phyloP scores from a whole-genome alignment of 1,284 basidiomycete genomes.

The Clitocybe nebularis region DNA sequence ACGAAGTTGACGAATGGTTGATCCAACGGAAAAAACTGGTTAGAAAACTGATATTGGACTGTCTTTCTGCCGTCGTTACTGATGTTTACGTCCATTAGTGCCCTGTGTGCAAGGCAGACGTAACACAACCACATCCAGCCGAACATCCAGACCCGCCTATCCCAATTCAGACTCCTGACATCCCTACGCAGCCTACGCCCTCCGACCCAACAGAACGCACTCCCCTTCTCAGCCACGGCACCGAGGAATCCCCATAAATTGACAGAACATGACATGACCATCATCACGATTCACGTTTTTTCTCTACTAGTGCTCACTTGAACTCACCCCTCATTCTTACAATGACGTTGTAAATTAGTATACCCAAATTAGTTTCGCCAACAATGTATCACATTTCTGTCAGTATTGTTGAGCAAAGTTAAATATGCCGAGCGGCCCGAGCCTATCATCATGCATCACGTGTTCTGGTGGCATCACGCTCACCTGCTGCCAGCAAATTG shows the following conservation, averaged over 20 bases:
- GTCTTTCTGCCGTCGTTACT: conserved; percentile 10
- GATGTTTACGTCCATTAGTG: conserved; percentile 47
- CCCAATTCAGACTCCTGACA: conserved; percentile 8
- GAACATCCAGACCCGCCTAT: conserved; percentile 6
- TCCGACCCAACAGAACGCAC: conserved; percentile 34
- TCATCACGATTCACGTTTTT: conserved; percentile 15
- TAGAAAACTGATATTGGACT: conserved; percentile 26
- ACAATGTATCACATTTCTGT: no score
- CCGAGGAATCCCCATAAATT: conserved; percentile 13
- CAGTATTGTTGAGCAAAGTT: no score
- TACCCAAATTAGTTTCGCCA: neutral
- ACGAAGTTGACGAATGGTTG: conserved; percentile 88
- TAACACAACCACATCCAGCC: conserved; percentile 54
- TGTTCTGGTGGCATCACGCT: no score
- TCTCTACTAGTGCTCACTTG: neutral
- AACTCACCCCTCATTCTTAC: conserved; percentile 10
- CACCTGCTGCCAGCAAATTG: no score
- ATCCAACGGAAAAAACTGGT: conserved; percentile 87
- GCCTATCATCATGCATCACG: no score
- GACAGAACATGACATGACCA: no score
- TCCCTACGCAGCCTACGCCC: conserved; percentile 17
- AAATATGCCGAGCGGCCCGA: no score
- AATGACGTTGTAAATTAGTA: conserved; percentile 14
- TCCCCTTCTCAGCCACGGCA: conserved; percentile 33
- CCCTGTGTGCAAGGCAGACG: conserved; percentile 85